Conservation (phyloP, 169 alveolate species). For the Plasmodium gallinaceum region DNA sequence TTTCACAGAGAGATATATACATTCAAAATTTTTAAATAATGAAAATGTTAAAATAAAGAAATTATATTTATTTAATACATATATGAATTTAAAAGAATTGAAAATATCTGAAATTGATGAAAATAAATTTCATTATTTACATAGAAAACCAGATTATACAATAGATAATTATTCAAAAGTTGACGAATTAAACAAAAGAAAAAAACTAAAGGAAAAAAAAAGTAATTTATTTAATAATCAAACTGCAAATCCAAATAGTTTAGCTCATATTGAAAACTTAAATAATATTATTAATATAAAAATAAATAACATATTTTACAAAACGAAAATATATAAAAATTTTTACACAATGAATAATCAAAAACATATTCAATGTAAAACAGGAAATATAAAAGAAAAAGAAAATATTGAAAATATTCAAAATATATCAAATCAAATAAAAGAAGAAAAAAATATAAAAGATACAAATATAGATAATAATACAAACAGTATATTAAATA, state of each 20-base stretch:
- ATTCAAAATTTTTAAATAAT: conserved; percentile 8
- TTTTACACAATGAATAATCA: conserved; percentile 10
- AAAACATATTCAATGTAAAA: neutral
- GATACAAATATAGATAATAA: neutral
- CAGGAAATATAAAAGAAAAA: neutral
- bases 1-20: conserved; percentile 18
- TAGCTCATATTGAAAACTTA: neutral
- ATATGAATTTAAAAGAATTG: conserved; percentile 20
- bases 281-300: neutral
- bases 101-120: conserved; percentile 1
- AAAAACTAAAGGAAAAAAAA: neutral
- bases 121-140: neutral
- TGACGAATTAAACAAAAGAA: neutral
- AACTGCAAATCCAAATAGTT: neutral
- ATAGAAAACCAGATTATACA: neutral
- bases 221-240: neutral
- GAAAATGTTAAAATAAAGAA: conserved; percentile 21
- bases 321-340: conserved; percentile 10
- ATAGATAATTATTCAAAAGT: conserved; percentile 23
- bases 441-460: neutral
- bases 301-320: conserved; percentile 18
- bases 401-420: neutral
- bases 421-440: neutral
- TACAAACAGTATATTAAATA: neutral
- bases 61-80: neutral